Percentiles rank a stretch among this genome's conserved stretches.
Evolutionary conservation across 2,329 filamentous ascomycete species (phyloP).

Genomic region (Lachnellula hyalina): DNA sequence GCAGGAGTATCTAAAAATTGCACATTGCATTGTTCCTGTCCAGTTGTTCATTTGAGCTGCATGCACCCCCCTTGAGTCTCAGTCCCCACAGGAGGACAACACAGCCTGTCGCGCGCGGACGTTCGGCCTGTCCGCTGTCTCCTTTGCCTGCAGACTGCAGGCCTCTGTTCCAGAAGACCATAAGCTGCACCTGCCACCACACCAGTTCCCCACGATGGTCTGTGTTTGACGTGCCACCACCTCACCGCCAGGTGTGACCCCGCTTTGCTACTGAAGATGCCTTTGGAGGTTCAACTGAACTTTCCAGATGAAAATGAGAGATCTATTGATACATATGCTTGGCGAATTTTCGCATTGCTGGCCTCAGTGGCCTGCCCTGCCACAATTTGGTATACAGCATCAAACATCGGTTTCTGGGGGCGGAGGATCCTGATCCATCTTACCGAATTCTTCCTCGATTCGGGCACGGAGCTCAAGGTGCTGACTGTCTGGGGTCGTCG

Average conservation of each 20-base stretch:
- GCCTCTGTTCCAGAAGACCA: conserved; percentile 1
- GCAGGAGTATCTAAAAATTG: not conserved
- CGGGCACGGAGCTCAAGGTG: not conserved
- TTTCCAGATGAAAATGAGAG: not conserved
- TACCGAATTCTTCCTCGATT: not conserved
- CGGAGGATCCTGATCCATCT: not conserved
- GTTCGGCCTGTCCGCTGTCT: not conserved
- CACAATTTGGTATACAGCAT: too few relatives aligned
- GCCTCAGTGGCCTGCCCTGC: not conserved
- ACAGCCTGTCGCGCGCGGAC: not conserved
- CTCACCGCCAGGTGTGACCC: conserved; percentile 5
- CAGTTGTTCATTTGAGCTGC: not conserved
- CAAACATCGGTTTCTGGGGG: not conserved
- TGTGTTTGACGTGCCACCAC: conserved; percentile 1
- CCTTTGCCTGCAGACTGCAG: not conserved
- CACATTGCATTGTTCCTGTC: not conserved
- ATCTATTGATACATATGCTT: not conserved
- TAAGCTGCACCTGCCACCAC: not conserved
- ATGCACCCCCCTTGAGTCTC: not conserved
- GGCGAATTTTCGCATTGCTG: not conserved
- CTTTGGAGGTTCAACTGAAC: not conserved
- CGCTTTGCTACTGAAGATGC: not conserved
- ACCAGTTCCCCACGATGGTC: not conserved
- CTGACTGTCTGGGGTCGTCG: not conserved
- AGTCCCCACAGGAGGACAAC: not conserved